Percentiles rank a stretch among this genome's conserved stretches.
Conservation (phyloP, 2,329 filamentous ascomycete species). For the Claviceps cyperi region DNA sequence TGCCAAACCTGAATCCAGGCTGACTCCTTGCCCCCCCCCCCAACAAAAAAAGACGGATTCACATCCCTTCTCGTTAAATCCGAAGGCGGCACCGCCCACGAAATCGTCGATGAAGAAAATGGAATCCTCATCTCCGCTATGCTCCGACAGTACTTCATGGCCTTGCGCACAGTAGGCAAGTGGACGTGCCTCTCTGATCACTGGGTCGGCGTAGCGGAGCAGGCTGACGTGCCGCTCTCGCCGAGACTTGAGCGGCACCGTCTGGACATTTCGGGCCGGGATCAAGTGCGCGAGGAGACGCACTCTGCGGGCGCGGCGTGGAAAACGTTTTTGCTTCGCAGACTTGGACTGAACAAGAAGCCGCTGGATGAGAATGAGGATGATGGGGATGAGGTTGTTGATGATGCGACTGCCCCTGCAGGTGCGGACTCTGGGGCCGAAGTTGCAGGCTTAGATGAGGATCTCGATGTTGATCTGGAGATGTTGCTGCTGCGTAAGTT, state of each 20-base stretch:
- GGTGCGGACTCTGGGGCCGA: not conserved
- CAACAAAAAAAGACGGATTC: conserved; percentile 49
- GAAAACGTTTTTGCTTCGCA: conserved; percentile 21
- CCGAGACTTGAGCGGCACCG: conserved; percentile 11
- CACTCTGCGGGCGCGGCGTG: conserved; percentile 16
- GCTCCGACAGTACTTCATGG: conserved; percentile 83
- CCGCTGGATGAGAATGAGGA: conserved; percentile 27
- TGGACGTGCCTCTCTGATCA: conserved; percentile 63
- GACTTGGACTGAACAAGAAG: conserved; percentile 19
- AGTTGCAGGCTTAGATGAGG: conserved; percentile 13
- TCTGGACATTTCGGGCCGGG: not conserved
- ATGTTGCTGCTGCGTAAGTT: conserved; percentile 53
- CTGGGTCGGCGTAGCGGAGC: conserved; percentile 51
- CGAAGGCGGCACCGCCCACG: conserved; percentile 62
- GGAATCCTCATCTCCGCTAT: conserved; percentile 77
- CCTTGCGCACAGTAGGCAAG: conserved; percentile 61
- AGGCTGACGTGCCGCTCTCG: conserved; percentile 32
- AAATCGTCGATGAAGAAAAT: conserved; percentile 73
- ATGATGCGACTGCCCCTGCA: conserved; percentile 15
- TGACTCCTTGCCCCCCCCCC: not conserved
- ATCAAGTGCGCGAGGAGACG: conserved; percentile 2
- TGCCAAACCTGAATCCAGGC: not conserved
- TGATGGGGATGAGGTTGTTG: conserved; percentile 22
- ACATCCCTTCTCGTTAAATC: conserved; percentile 58
- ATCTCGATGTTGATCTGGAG: conserved; percentile 34